Base-by-base conservation (phyloP, 306 rosid genomes). In the Lathyrus oleraceus region DNA sequence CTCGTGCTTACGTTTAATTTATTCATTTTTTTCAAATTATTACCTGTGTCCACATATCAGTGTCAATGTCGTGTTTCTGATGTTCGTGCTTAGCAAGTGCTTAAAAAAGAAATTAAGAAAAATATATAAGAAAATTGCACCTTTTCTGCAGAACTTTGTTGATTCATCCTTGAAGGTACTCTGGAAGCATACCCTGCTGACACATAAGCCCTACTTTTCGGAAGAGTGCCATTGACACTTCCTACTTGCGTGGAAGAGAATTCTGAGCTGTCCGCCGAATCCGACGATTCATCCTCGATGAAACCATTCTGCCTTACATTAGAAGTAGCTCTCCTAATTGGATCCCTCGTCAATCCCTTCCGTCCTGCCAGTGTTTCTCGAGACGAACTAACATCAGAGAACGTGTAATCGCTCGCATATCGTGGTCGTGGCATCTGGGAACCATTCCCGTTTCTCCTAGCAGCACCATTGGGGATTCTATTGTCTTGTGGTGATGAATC, bases 331-430 rank as follows among this genome's bases (percentile, higher is more conserved):
- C 75, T 69, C 61, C 40, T 56, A 70, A 76, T 40, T 3, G 81
- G 76, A 75, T 85, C 84, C 11, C 79, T 61, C 75, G 35, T 40
- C 59, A 23, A 42, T 42, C 85, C 83, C 27, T 67, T 62, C 70
- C 89, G 82, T 39, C 89, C 82, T 17, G 51, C 82, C 69, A 83
- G 60, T 23, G 96, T 91, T 75, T 95, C 99, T 88, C 90, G 85
- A 0, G 99, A 95, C 1, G 99, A 91, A 77, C 91, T 86, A n/a
- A 95, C 91, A 61, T 95, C 97, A 6, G 99, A 95, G 66, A 84
- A 86, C 2, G 85, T 58, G 58, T 77, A 80, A 76, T 95, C 97
- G 72, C 95, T 87, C 2, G 70, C 91, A 73, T 85, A 84, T 42
- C 35, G 81, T 0, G 84, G 16, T 2, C 53, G 79, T 68, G 83